These are phyloP conservation scores for Leccinum longicurvipes DNA, from an alignment of 768 basidiomycete species.

Conservation along the genomic window DNA sequence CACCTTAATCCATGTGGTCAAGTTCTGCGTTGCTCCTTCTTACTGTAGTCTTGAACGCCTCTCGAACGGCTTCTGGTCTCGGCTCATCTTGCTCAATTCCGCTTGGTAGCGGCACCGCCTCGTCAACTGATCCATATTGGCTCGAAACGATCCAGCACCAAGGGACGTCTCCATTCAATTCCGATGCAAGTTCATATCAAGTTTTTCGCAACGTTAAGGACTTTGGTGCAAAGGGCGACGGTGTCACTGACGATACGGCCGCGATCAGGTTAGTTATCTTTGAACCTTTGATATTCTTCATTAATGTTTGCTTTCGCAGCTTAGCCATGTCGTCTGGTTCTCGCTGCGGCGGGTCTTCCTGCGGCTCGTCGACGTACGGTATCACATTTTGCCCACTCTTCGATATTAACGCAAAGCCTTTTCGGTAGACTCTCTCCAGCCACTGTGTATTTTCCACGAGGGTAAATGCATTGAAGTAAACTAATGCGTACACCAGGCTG, in stretches of 20 bases:
- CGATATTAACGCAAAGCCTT: background rate
- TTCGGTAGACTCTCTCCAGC: constrained; percentile 50
- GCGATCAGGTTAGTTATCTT: constrained; percentile 56
- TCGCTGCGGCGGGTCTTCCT: constrained; percentile 55
- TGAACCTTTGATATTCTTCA: constrained; percentile 6
- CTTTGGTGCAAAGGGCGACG: constrained; percentile 55
- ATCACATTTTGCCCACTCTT: background rate
- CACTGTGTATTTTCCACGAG: constrained; percentile 69
- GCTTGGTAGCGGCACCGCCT: constrained; percentile 49
- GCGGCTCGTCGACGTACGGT: constrained; percentile 48
- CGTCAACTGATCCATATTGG: constrained; percentile 52
- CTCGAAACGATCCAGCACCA: constrained; percentile 67
- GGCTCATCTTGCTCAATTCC: constrained; percentile 46
- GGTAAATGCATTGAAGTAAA: constrained; percentile 35
- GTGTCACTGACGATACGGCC: constrained; percentile 68
- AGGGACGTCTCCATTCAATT: constrained; percentile 65
- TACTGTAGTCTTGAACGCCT: constrained; percentile 2
- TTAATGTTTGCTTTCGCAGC: constrained; percentile 31
- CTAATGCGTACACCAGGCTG: background rate
- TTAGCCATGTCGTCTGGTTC: constrained; percentile 57
- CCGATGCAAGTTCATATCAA: constrained; percentile 49
- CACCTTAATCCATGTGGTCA: constrained; percentile 6
- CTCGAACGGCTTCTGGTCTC: constrained; percentile 26
- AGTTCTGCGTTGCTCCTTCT: constrained; percentile 6
- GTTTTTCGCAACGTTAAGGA: constrained; percentile 77